Evolutionary conservation across 768 basidiomycete genomes (phyloP).

Genomic region (Dioszegia crocea): DNA sequence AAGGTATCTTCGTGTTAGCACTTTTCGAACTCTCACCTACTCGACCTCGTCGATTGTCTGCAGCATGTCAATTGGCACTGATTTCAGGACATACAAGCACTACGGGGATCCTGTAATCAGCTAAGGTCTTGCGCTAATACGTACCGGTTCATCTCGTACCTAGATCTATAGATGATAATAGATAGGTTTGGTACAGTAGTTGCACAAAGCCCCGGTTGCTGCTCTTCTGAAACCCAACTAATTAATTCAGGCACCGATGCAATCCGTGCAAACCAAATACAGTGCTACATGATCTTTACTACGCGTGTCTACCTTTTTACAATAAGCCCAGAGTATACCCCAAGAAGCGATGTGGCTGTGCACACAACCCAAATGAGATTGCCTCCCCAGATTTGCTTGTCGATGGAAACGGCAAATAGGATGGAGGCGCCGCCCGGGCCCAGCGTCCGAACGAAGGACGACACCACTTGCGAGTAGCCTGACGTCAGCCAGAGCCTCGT

Average conservation of each 20-base stretch:
- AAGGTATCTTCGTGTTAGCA: conserved; percentile 23
- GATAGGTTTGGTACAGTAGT: too few relatives aligned
- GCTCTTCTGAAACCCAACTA: too few relatives aligned
- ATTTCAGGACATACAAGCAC: conserved; percentile 29
- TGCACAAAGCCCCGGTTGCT: too few relatives aligned
- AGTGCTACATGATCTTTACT: not conserved
- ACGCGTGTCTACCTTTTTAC: not conserved
- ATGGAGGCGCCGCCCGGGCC: conserved; percentile 32
- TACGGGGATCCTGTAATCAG: conserved; percentile 25
- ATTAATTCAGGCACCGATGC: too few relatives aligned
- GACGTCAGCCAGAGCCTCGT: not conserved
- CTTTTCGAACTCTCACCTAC: conserved; percentile 13
- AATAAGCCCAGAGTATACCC: not conserved
- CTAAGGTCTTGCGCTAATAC: not conserved
- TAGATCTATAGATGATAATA: too few relatives aligned
- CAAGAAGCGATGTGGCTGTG: not conserved
- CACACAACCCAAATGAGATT: conserved; percentile 32
- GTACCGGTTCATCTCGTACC: not conserved
- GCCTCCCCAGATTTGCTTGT: conserved; percentile 28
- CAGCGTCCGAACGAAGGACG: conserved; percentile 28
- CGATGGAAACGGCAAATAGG: conserved; percentile 38
- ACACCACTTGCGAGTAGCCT: conserved; percentile 36
- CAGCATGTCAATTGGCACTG: not conserved
- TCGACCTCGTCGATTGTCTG: conserved; percentile 44
- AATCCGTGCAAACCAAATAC: not conserved